phyloP scores from a whole-genome alignment of 176 grass and related monocot species.

The Bothriochloa decipiens region DNA sequence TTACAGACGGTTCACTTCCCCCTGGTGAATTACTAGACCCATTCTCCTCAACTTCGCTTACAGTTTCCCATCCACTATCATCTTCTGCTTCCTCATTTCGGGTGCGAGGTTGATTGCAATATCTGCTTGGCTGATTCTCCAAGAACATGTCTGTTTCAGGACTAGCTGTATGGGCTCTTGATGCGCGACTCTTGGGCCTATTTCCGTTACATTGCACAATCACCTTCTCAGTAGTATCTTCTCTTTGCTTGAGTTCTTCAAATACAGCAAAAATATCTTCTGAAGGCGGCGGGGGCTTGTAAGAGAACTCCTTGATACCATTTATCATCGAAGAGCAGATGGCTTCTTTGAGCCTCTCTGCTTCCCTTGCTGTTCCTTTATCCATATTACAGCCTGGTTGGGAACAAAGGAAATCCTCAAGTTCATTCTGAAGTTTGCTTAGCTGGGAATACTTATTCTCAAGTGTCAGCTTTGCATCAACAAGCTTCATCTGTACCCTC shows the following conservation, averaged over 20 bases:
- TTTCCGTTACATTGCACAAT: constrained; percentile 55
- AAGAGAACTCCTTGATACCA: constrained; percentile 57
- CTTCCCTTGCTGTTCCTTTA: constrained; percentile 45
- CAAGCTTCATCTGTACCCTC: constrained; percentile 78
- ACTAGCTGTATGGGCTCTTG: constrained; percentile 45
- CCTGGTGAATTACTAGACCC: constrained; percentile 63
- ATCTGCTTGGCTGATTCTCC: constrained; percentile 48
- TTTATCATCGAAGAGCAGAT: constrained; percentile 40
- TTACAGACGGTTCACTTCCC: constrained; percentile 69
- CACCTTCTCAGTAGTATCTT: constrained; percentile 56
- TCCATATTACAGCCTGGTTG: constrained; percentile 32
- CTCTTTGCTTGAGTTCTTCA: constrained; percentile 64
- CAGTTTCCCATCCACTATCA: constrained; percentile 82
- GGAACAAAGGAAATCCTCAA: constrained; percentile 48
- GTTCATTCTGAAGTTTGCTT: constrained; percentile 45
- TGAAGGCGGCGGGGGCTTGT: constrained; percentile 51
- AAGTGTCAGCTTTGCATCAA: constrained; percentile 74
- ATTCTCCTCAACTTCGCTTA: constrained; percentile 72
- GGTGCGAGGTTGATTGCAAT: constrained; percentile 17
- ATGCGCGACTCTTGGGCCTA: constrained; percentile 43
- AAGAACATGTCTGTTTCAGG: constrained; percentile 57
- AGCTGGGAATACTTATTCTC: constrained; percentile 68
- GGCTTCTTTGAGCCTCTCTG: constrained; percentile 48
- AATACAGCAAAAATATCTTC: constrained; percentile 76
- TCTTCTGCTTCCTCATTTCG: constrained; percentile 51